phyloP scores from a whole-genome alignment of 257 asterid genomes.

The Penstemon eatonii region DNA sequence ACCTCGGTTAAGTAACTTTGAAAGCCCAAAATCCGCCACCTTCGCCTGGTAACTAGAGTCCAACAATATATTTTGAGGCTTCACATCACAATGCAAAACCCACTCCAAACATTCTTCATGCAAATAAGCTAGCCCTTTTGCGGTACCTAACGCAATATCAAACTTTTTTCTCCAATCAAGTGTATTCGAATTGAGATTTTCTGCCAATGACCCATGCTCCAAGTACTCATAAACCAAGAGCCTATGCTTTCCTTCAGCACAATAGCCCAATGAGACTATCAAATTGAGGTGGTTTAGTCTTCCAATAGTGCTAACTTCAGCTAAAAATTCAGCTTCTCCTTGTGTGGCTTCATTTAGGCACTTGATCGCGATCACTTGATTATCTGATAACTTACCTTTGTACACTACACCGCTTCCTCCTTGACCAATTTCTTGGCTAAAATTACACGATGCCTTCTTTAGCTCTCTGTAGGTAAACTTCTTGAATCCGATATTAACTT shows the following conservation, averaged over 20 bases:
- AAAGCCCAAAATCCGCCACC: slow-evolving; percentile 48
- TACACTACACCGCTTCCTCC: slow-evolving; percentile 47
- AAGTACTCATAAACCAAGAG: slow-evolving; percentile 39
- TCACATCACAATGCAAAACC: slow-evolving; percentile 55
- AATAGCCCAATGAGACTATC: not conserved
- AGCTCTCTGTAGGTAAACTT: slow-evolving; percentile 41
- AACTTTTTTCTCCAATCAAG: slow-evolving; percentile 45
- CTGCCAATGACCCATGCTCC: slow-evolving; percentile 40
- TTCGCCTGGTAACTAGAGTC: slow-evolving; percentile 35
- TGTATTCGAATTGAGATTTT: slow-evolving; percentile 23
- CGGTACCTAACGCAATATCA: slow-evolving; percentile 39
- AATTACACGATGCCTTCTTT: slow-evolving; percentile 37
- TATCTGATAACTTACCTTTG: slow-evolving; percentile 35
- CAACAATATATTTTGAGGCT: slow-evolving; percentile 50
- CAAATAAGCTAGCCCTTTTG: slow-evolving; percentile 47
- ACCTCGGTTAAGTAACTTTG: slow-evolving; percentile 29
- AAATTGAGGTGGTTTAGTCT: slow-evolving; percentile 11
- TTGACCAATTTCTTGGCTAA: slow-evolving; percentile 42
- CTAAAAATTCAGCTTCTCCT: slow-evolving; percentile 33
- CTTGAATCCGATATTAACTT: slow-evolving; percentile 37
- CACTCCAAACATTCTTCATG: slow-evolving; percentile 55
- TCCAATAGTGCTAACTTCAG: slow-evolving; percentile 5
- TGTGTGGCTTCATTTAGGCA: slow-evolving; percentile 30
- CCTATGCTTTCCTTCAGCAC: slow-evolving; percentile 28
- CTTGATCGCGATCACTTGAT: slow-evolving; percentile 39